Percentiles rank a stretch among this genome's conserved stretches.
Evolutionary conservation across 2,329 filamentous ascomycete species (phyloP).

Genomic region (Ceratocystis alfenasii): DNA sequence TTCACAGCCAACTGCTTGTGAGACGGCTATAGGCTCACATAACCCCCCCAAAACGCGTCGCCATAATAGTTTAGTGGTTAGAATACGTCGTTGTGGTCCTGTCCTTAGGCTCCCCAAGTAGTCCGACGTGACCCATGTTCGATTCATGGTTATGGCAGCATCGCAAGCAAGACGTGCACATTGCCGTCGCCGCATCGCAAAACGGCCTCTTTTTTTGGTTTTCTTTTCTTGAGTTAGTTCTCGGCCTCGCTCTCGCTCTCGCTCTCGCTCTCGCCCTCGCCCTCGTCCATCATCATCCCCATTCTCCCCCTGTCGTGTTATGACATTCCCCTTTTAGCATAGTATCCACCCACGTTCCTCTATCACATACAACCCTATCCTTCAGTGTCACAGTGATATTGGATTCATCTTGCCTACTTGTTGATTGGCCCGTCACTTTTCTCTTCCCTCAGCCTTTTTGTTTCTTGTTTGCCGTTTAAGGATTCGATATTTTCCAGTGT

Average conservation of each 20-base stretch:
- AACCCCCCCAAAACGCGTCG: neutral
- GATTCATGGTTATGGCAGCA: conserved; percentile 20
- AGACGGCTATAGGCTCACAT: neutral
- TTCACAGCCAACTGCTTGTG: neutral
- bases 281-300: neutral
- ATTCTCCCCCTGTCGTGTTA: neutral
- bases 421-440: neutral
- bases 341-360: neutral
- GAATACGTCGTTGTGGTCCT: conserved; percentile 19
- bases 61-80: conserved; percentile 20
- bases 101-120: neutral
- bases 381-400: too few species aligned
- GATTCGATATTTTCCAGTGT: conserved; percentile 27
- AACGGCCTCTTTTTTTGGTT: neutral
- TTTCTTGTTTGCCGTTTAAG: conserved; percentile 2
- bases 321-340: neutral
- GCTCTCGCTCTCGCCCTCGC: neutral
- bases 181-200: neutral
- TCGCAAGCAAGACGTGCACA: too few species aligned
- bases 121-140: conserved; percentile 21
- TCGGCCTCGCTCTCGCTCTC: neutral
- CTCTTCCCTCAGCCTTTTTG: neutral
- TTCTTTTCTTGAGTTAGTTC: neutral
- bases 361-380: too few species aligned
- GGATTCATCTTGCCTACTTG: too few species aligned